Evolutionary conservation across 1,284 basidiomycete genomes (phyloP).

Genomic region (Ceratobasidium sp.): DNA sequence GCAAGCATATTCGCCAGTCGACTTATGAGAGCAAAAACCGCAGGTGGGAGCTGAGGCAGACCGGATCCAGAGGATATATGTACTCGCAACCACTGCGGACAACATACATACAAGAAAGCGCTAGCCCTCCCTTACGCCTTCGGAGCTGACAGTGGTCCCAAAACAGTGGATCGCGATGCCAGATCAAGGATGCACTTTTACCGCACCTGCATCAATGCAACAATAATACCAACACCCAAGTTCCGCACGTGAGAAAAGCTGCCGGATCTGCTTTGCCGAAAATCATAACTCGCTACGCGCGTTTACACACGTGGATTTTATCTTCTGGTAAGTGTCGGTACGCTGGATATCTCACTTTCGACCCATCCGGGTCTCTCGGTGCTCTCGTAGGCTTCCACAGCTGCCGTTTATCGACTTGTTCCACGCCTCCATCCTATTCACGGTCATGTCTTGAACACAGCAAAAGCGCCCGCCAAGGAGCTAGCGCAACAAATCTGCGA

Average conservation of each 20-base stretch:
- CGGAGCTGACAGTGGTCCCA: constrained; percentile 35
- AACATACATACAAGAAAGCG: constrained; percentile 39
- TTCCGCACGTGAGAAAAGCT: constrained; percentile 38
- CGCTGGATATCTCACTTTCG: constrained; percentile 5
- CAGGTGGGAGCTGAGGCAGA: constrained; percentile 39
- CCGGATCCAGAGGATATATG: constrained; percentile 37
- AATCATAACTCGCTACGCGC: constrained; percentile 26
- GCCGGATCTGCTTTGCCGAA: constrained; percentile 38
- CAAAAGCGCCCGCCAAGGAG: background rate
- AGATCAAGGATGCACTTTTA: constrained; percentile 38
- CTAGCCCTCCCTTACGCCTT: constrained; percentile 32
- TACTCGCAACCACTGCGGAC: constrained; percentile 36
- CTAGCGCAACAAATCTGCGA: background rate
- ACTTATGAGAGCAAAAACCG: constrained; percentile 30
- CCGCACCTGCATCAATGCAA: constrained; percentile 34
- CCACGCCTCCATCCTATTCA: background rate
- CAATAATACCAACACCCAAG: constrained; percentile 33
- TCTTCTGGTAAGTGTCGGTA: constrained; percentile 20
- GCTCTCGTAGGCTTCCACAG: background rate
- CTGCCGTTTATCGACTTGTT: background rate
- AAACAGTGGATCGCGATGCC: constrained; percentile 13
- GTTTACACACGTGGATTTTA: constrained; percentile 34
- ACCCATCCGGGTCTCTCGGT: constrained; percentile 31
- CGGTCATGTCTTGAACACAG: background rate
- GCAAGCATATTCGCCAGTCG: constrained; percentile 14